Percentiles rank a stretch among this genome's conserved stretches.
phyloP scores from a whole-genome alignment of 495 filamentous ascomycete species.

The Penicillium pancosmium region DNA sequence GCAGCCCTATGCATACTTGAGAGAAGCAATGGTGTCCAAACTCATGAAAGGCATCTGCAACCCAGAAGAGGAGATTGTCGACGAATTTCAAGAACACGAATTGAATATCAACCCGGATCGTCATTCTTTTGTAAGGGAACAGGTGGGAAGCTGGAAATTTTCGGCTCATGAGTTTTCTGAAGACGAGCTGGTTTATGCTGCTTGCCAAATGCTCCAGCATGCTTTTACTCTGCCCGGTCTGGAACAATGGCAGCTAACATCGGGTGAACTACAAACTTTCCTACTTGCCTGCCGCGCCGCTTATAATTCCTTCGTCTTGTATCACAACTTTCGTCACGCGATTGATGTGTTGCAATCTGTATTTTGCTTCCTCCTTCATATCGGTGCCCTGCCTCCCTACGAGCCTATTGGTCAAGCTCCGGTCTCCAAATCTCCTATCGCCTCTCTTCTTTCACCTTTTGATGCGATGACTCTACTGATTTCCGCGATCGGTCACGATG shows the following conservation, averaged over 20 bases:
- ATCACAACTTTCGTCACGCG: slow-evolving; percentile 98
- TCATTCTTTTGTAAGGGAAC: slow-evolving; percentile 62
- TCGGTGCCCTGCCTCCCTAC: slow-evolving; percentile 77
- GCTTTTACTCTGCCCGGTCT: slow-evolving; percentile 81
- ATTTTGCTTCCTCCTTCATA: slow-evolving; percentile 86
- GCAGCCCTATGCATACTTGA: slow-evolving; percentile 85
- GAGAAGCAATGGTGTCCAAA: slow-evolving; percentile 87
- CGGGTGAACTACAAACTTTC: slow-evolving; percentile 80
- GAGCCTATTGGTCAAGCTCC: slow-evolving; percentile 26
- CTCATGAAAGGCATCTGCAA: slow-evolving; percentile 92
- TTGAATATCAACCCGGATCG: slow-evolving; percentile 55
- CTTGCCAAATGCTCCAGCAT: slow-evolving; percentile 85
- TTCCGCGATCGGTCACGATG: slow-evolving; percentile 95
- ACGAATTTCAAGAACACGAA: slow-evolving; percentile 50
- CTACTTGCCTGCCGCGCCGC: slow-evolving; percentile 80
- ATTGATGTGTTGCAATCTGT: slow-evolving; percentile 93
- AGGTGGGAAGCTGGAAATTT: slow-evolving; percentile 84
- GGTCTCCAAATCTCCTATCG: slow-evolving; percentile 61
- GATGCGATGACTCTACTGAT: slow-evolving; percentile 88
- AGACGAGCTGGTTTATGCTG: slow-evolving; percentile 81
- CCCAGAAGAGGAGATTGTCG: slow-evolving; percentile 56
- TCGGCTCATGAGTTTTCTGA: slow-evolving; percentile 86
- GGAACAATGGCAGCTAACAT: slow-evolving; percentile 73
- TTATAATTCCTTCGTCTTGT: slow-evolving; percentile 95
- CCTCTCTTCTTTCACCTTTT: slow-evolving; percentile 73